Evolutionary conservation across 1,284 basidiomycete species (phyloP).

Genomic region (Papiliotrema fonsecae): DNA sequence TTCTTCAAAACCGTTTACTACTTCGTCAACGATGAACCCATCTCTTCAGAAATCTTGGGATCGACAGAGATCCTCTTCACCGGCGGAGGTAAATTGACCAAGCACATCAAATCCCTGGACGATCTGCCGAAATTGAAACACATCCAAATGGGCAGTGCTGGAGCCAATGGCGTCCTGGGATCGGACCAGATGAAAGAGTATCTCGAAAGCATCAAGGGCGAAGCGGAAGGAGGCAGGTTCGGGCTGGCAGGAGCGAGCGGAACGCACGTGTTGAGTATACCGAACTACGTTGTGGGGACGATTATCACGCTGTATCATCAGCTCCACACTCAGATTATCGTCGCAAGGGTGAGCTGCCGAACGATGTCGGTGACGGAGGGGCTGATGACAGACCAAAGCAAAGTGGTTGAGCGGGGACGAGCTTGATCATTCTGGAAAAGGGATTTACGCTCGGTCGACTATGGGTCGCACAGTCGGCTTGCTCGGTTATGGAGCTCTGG

Average conservation of each 20-base stretch:
- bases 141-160: slow-evolving; percentile 23
- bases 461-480: slow-evolving; percentile 31
- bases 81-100: slow-evolving; percentile 17
- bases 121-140: slow-evolving; percentile 23
- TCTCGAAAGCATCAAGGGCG: not conserved
- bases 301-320: slow-evolving; percentile 35
- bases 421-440: slow-evolving; percentile 17
- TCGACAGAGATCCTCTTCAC: slow-evolving; percentile 22
- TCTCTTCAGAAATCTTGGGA: slow-evolving; percentile 18
- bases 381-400: slow-evolving; percentile 11
- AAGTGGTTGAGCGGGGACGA: slow-evolving; percentile 31
- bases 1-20: slow-evolving; percentile 35
- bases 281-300: slow-evolving; percentile 37
- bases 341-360: slow-evolving; percentile 23
- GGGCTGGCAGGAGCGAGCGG: slow-evolving; percentile 38
- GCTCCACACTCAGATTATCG: slow-evolving; percentile 28
- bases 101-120: slow-evolving; percentile 11
- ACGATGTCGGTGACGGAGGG: not conserved
- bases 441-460: slow-evolving; percentile 5
- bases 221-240: slow-evolving; percentile 9
- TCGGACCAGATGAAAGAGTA: not conserved
- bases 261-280: slow-evolving; percentile 41
- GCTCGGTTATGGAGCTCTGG: slow-evolving; percentile 38
- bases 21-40: slow-evolving; percentile 14
- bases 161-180: not conserved